phyloP scores from a whole-genome alignment of 495 filamentous ascomycete species.

The Penicillium cosmopolitanum region DNA sequence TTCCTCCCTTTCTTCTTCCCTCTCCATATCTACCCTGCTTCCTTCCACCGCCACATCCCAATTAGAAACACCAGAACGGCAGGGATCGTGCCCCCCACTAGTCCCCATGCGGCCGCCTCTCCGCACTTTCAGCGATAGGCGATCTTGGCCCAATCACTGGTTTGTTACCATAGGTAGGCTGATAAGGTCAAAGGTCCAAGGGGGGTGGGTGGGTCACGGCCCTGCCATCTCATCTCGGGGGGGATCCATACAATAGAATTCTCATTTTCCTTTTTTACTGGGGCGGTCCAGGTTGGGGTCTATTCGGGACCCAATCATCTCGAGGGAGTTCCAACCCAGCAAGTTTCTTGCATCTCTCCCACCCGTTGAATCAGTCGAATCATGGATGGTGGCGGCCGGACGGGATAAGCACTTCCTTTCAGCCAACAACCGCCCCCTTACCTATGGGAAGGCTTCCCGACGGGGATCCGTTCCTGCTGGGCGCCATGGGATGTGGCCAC shows the following conservation, averaged over 20 bases:
- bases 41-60: constrained; percentile 1
- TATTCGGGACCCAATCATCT: not conserved
- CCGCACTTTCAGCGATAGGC: constrained; percentile 30
- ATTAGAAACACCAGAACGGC: constrained; percentile 6
- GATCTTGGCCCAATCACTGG: constrained; percentile 21
- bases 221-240: not conserved
- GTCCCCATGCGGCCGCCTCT: constrained; percentile 22
- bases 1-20: not conserved
- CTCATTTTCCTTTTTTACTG: too few relatives aligned
- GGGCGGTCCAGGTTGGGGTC: too few relatives aligned
- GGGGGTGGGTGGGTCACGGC: not conserved
- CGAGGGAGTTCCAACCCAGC: not conserved
- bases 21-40: not conserved
- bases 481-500: constrained; percentile 7
- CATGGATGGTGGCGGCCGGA: constrained; percentile 2
- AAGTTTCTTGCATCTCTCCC: too few relatives aligned
- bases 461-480: constrained; percentile 22
- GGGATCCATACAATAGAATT: too few relatives aligned
- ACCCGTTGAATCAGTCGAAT: not conserved
- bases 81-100: constrained; percentile 19
- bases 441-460: constrained; percentile 25
- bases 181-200: constrained; percentile 4
- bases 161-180: constrained; percentile 7
- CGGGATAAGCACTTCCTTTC: constrained; percentile 3
- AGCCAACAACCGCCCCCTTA: constrained; percentile 15